phyloP scores from a whole-genome alignment of 768 basidiomycete genomes.

The Mycena amicta region DNA sequence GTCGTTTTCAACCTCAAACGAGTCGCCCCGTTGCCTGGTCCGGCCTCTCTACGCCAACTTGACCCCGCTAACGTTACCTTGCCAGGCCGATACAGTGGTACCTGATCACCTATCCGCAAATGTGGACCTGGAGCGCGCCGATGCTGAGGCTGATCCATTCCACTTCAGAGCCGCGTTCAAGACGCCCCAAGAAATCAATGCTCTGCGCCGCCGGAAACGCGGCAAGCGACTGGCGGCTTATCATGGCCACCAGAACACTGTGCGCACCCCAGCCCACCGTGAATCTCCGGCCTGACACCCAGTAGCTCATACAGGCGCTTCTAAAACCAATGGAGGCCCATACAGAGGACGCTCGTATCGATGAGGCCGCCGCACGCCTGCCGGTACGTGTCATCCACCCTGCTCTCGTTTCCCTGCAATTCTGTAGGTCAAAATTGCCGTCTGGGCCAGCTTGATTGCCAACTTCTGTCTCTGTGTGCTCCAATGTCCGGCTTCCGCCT shows the following conservation, averaged over 20 bases:
- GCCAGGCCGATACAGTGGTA: constrained; percentile 57
- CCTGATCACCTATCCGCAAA: constrained; percentile 40
- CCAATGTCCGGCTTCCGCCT: constrained; percentile 52
- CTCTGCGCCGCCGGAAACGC: constrained; percentile 58
- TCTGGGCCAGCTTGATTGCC: constrained; percentile 78
- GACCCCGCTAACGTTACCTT: constrained; percentile 20
- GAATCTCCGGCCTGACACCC: not conserved
- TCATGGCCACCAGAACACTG: constrained; percentile 74
- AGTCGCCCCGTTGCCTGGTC: constrained; percentile 30
- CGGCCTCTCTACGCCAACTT: constrained; percentile 18
- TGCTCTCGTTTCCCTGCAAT: not conserved
- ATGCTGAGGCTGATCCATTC: constrained; percentile 57
- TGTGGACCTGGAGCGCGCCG: constrained; percentile 38
- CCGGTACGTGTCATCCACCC: constrained; percentile 49
- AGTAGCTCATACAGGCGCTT: constrained; percentile 80
- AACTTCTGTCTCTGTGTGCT: constrained; percentile 75
- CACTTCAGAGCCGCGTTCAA: constrained; percentile 62
- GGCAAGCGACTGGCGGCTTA: constrained; percentile 69
- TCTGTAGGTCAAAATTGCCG: constrained; percentile 86
- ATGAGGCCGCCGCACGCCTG: constrained; percentile 66
- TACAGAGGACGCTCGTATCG: constrained; percentile 75
- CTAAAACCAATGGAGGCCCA: constrained; percentile 91
- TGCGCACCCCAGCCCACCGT: constrained; percentile 31
- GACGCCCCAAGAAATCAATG: constrained; percentile 63
- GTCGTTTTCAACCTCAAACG: constrained; percentile 32